Evolutionary conservation across 169 alveolate species (phyloP).

Genomic region (Pseudocohnilembus persalinus): DNA sequence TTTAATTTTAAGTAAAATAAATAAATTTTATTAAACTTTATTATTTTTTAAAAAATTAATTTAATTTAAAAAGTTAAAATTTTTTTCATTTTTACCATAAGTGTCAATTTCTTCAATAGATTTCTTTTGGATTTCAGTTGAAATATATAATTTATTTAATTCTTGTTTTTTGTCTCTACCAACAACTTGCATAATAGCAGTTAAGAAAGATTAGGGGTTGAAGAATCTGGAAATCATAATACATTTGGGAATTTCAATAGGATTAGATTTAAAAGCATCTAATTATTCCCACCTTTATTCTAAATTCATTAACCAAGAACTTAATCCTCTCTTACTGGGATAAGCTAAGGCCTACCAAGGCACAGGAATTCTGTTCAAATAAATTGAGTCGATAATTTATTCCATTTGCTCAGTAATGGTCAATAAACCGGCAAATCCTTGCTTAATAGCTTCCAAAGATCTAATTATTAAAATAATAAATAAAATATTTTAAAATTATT

Average conservation of each 20-base stretch:
- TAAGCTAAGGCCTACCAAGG: slow-evolving; percentile 92
- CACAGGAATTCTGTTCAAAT: slow-evolving; percentile 88
- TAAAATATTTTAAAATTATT: slow-evolving; percentile 28
- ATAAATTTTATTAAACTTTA: too few relatives aligned
- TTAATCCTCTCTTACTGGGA: slow-evolving; percentile 92
- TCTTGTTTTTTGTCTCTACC: slow-evolving; percentile 91
- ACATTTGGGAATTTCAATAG: slow-evolving; percentile 89
- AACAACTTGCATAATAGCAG: slow-evolving; percentile 95
- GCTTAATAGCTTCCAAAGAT: slow-evolving; percentile 88
- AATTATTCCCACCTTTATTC: slow-evolving; percentile 91
- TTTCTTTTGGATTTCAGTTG: slow-evolving; percentile 93
- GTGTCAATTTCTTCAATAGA: slow-evolving; percentile 87
- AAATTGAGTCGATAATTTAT: slow-evolving; percentile 82
- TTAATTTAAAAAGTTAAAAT: too few relatives aligned
- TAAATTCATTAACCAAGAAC: slow-evolving; percentile 92
- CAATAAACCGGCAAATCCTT: slow-evolving; percentile 94
- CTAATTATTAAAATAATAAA: slow-evolving; percentile 38
- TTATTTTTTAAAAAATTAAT: too few relatives aligned
- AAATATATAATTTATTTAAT: slow-evolving; percentile 91
- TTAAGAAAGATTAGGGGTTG: slow-evolving; percentile 95
- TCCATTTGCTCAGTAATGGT: slow-evolving; percentile 93
- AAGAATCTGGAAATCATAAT: slow-evolving; percentile 90
- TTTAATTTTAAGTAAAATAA: too few relatives aligned
- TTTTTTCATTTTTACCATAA: slow-evolving; percentile 28
- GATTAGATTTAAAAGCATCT: slow-evolving; percentile 92